These are phyloP conservation scores for Cyberlindnera suaveolens DNA, from an alignment of 805 yeast genomes.

Conservation along the genomic window DNA sequence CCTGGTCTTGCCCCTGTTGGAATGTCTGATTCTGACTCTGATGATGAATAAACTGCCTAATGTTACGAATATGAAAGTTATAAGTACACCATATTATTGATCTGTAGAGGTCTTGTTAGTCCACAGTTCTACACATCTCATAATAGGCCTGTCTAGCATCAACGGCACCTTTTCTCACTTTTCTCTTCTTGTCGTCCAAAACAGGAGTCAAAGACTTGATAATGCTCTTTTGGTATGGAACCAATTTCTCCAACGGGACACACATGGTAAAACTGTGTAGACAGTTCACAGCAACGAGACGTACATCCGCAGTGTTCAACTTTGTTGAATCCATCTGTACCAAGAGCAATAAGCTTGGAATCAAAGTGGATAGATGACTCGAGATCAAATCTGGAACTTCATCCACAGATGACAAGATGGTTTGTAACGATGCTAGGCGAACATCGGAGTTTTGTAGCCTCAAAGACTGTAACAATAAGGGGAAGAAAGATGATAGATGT, in stretches of 20 bases:
- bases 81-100: neutral
- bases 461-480: constrained; percentile 65
- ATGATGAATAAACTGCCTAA: constrained; percentile 12
- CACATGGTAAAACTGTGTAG: constrained; percentile 40
- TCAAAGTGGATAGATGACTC: constrained; percentile 47
- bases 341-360: constrained; percentile 45
- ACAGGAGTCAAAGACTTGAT: constrained; percentile 41
- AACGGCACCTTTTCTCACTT: constrained; percentile 68
- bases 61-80: neutral
- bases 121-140: constrained; percentile 41
- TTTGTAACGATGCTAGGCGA: constrained; percentile 53
- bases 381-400: constrained; percentile 49
- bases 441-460: constrained; percentile 37
- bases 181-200: constrained; percentile 70
- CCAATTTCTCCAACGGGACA: constrained; percentile 33
- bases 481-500: constrained; percentile 58
- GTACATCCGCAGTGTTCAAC: constrained; percentile 41
- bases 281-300: constrained; percentile 52
- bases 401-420: constrained; percentile 48
- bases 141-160: constrained; percentile 74
- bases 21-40: constrained; percentile 44
- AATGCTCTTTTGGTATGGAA: constrained; percentile 41
- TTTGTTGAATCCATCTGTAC: constrained; percentile 15
- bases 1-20: constrained; percentile 87
- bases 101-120: constrained; percentile 10